A percentile compares a stretch with the other conserved stretches of the same genome.
phyloP scores from a whole-genome alignment of 495 filamentous ascomycete genomes.

The Lophiotrema nucula region DNA sequence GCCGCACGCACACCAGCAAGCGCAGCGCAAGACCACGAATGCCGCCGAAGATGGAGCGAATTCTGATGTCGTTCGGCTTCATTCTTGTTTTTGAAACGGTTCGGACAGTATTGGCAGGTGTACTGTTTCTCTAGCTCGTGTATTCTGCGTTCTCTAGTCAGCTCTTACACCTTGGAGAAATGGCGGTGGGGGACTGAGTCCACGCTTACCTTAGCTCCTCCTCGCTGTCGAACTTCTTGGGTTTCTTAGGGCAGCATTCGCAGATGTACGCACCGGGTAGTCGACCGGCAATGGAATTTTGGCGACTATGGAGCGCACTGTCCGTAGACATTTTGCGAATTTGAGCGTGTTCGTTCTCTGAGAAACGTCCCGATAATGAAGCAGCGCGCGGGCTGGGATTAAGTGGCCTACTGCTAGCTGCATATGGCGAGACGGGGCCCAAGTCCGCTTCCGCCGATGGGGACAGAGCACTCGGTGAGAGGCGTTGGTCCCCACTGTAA shows the following conservation, averaged over 20 bases:
- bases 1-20: slow-evolving; percentile 70
- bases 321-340: slow-evolving; percentile 48
- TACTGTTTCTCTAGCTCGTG: slow-evolving; percentile 97
- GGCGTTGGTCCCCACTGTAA: slow-evolving; percentile 65
- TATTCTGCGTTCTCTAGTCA: slow-evolving; percentile 44
- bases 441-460: slow-evolving; percentile 58
- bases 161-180: slow-evolving; percentile 13
- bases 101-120: slow-evolving; percentile 84
- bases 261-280: slow-evolving; percentile 68
- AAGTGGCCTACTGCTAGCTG: slow-evolving; percentile 52
- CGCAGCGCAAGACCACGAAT: slow-evolving; percentile 96
- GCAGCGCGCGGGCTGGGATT: slow-evolving; percentile 56
- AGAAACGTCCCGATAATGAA: slow-evolving; percentile 36
- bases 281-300: slow-evolving; percentile 32
- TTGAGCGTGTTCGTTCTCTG: slow-evolving; percentile 38
- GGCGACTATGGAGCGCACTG: slow-evolving; percentile 37
- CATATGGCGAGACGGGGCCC: slow-evolving; percentile 58
- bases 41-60: slow-evolving; percentile 88
- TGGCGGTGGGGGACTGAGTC: slow-evolving; percentile 13
- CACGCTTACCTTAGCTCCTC: slow-evolving; percentile 78
- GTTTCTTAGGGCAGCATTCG: slow-evolving; percentile 98
- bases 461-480: slow-evolving; percentile 71
- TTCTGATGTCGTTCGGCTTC: slow-evolving; percentile 98
- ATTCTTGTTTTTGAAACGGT: slow-evolving; percentile 99
- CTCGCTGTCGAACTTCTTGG: slow-evolving; percentile 89